Evolutionary conservation across 257 asterid species (phyloP), one percentile per base, ranked within the genome.

Genomic region (Solanum tarijense): DNA sequence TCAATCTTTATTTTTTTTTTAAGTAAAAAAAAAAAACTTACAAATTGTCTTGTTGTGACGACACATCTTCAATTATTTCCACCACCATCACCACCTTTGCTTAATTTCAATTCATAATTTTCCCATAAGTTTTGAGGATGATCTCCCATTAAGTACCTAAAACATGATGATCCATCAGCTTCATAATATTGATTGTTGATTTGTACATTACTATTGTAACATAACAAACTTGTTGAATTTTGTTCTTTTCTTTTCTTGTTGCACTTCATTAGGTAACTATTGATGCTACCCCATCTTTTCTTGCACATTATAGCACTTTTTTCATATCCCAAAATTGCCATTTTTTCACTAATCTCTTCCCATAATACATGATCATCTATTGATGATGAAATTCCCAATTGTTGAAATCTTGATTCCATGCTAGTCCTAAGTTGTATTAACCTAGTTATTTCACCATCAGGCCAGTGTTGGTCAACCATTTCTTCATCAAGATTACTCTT

Each of bases 121-220:
- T 94, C 79, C 98, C 96, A 91, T 85, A 93, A 87, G 81, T 89
- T 90, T 5, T 89, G 90, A 29, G 87, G 46, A 52, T 52, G 16
- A 89, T 95, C 97, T 36, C 98, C 98, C 94, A 97, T 92, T 65
- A 92, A 90, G 94, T 89, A 93, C 94, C 97, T 95, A 75, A 93
- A 93, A 89, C 96, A 92, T 74, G 73, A 90, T 60, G 34, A 35
- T 74, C 39, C 91, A 79, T 94, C 98, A 87, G 83, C 68, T 32
- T 89, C 92, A 38, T 90, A 87, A 20, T 88, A 92, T 25, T 90
- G 87, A 7, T 84, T 84, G 25, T 92, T 87, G 5, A 88, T 93
- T 48, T 91, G 90, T 86, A 86, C 86, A 52, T 87, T 68, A 48
- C 83, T 21, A 35, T 87, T 68, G 48, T 86, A 81, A 79, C 89